Evolutionary conservation across 352 stramenopile genomes (phyloP).

Genomic region (Globisporangium viniferum): DNA sequence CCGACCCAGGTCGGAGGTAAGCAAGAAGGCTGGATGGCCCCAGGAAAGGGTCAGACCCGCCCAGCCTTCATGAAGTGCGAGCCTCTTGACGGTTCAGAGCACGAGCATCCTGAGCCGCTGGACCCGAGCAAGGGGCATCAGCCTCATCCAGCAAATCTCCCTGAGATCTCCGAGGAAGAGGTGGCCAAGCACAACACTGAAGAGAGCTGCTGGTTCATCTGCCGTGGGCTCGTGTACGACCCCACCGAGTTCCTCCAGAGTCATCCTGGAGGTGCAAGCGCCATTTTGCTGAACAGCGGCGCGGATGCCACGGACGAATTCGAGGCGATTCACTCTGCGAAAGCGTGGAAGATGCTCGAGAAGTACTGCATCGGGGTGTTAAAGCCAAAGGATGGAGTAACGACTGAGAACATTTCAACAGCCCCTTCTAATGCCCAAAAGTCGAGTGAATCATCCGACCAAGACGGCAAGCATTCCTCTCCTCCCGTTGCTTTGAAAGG

Average conservation of each 20-base stretch:
- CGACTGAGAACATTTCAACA: neutral
- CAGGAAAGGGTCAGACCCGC: constrained; percentile 1
- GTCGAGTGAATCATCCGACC: neutral
- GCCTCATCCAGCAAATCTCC: constrained; percentile 17
- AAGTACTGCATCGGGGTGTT: constrained; percentile 89
- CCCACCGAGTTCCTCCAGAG: constrained; percentile 89
- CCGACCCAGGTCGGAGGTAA: constrained; percentile 86
- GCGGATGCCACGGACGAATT: constrained; percentile 92
- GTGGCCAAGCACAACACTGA: constrained; percentile 87
- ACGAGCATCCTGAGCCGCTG: constrained; percentile 4
- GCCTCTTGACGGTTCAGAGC: neutral
- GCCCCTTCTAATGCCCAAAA: neutral
- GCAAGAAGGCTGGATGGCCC: constrained; percentile 91
- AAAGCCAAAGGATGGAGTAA: neutral
- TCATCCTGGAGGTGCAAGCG: constrained; percentile 73
- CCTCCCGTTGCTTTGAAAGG: constrained; percentile 2
- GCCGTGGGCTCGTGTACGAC: constrained; percentile 93
- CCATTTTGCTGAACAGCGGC: constrained; percentile 82
- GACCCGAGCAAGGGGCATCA: neutral
- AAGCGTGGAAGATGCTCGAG: constrained; percentile 88
- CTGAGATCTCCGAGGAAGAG: constrained; percentile 47
- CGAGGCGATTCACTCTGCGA: constrained; percentile 90
- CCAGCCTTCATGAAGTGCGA: neutral
- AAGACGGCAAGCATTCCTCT: neutral
- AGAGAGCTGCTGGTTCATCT: constrained; percentile 92